These are phyloP conservation scores for Dimargaris cristalligena DNA, from an alignment of 192 early-diverging fungal species.

Conservation along the genomic window DNA sequence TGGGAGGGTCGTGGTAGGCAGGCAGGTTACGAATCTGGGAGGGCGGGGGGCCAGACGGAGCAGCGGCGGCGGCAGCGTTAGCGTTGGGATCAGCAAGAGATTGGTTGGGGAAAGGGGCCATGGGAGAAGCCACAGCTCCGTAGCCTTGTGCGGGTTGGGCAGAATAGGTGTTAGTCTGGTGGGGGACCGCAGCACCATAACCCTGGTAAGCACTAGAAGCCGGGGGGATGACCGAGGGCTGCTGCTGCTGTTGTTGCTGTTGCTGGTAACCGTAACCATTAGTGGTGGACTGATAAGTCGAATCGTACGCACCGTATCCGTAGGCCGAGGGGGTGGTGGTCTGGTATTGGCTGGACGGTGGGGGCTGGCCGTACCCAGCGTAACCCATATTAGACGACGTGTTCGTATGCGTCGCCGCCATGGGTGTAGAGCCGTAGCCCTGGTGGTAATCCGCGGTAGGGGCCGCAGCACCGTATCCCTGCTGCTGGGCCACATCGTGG, in stretches of 20 bases:
- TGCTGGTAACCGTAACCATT: background rate
- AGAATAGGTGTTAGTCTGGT: no score
- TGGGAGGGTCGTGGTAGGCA: slow-evolving; percentile 10
- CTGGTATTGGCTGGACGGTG: no score
- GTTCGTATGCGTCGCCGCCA: no score
- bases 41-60: background rate
- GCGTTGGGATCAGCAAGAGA: background rate
- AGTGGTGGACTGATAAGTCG: background rate
- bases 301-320: no score
- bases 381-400: background rate
- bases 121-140: background rate
- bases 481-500: slow-evolving; percentile 3
- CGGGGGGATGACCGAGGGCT: no score
- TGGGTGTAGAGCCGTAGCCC: background rate
- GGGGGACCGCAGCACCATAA: background rate
- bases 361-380: background rate
- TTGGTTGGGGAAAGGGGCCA: background rate
- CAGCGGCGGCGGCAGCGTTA: background rate
- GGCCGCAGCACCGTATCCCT: slow-evolving; percentile 13
- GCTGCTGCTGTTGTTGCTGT: background rate
- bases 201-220: background rate
- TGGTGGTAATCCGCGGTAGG: background rate
- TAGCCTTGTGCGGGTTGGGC: background rate
- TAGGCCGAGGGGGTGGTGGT: no score
- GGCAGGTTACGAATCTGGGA: slow-evolving; percentile 6